Base-by-base conservation (phyloP, 306 rosid genomes). In the Elaeagnus macrophylla region DNA sequence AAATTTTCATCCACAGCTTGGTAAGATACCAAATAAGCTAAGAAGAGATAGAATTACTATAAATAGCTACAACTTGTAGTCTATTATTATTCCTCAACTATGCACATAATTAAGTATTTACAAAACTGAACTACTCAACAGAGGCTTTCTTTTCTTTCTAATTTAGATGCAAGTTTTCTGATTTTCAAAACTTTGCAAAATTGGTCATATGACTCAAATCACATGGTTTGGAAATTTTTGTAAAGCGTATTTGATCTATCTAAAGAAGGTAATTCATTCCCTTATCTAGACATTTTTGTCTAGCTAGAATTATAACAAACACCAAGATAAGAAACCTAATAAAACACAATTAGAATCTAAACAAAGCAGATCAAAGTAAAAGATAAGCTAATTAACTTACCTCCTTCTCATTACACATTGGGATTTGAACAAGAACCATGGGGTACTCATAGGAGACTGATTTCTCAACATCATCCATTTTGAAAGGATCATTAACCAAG, bases 361-460 rank as follows among this genome's bases (percentile, higher is more conserved):
- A 25, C n/a, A 1, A 19, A 54, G 48, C 14, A 11, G 18, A 51
- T 15, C 8, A 25, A 56, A 15, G 15, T 41, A 53, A 54, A 37
- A 48, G 12, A 60, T 14, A 49, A 53, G 54, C 37, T 60, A 52
- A 63, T 57, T 51, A 41, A 13, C 40, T 63, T 83, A 90, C 97
- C 97, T 90, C 97, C 53, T 54, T 84, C 79, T 90, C 95, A 20
- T 90, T 90, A 70, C 97, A 86, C 95, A 89, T 89, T 37, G 95
- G 97, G 70, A 89, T 83, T 76, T 89, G 95, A 76, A 86, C 73
- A 64, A 90, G 80, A 68, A 90, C 95, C 95, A 77, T 83, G 43
- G 95, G 97, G 68, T 79, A 78, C 67, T 74, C 72, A 67, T 58
- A 68, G 32, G 32, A 25, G 12, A 64, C 60, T 17, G 76, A 70